phyloP scores from a whole-genome alignment of 352 stramenopile genomes.

The Plasmopara viticola region DNA sequence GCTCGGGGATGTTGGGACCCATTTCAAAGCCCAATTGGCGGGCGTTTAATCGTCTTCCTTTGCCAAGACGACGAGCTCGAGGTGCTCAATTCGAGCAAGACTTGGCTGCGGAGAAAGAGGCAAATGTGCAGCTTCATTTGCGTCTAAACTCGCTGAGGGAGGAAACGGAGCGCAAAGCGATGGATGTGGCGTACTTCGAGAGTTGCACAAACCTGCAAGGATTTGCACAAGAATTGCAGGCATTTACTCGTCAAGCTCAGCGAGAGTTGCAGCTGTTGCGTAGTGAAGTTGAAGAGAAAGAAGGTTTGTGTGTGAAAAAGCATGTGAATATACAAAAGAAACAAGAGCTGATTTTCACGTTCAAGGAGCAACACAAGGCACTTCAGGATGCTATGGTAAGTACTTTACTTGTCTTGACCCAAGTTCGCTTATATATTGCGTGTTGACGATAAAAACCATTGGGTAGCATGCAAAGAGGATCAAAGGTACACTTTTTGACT shows the following conservation, averaged over 20 bases:
- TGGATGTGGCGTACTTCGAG: slow-evolving; percentile 76
- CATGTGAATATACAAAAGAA: slow-evolving; percentile 58
- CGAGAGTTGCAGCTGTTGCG: slow-evolving; percentile 31
- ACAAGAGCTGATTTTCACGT: slow-evolving; percentile 58
- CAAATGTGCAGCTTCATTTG: slow-evolving; percentile 37
- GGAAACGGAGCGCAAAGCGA: slow-evolving; percentile 67
- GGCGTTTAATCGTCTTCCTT: slow-evolving; percentile 23
- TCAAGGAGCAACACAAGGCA: slow-evolving; percentile 57
- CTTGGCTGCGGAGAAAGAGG: slow-evolving; percentile 39
- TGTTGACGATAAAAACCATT: neutral
- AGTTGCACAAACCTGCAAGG: slow-evolving; percentile 53
- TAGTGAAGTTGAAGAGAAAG: slow-evolving; percentile 47
- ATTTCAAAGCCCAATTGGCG: slow-evolving; percentile 54
- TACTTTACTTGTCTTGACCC: neutral
- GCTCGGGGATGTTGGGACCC: slow-evolving; percentile 55
- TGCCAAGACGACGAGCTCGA: slow-evolving; percentile 44
- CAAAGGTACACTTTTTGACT: slow-evolving; percentile 13
- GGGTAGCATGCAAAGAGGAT: slow-evolving; percentile 21
- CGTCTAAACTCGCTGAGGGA: slow-evolving; percentile 50
- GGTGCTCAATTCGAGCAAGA: slow-evolving; percentile 67
- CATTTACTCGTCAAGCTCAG: slow-evolving; percentile 38
- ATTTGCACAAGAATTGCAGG: slow-evolving; percentile 37
- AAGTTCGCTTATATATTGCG: neutral
- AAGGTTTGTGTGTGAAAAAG: slow-evolving; percentile 44
- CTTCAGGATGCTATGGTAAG: slow-evolving; percentile 33